A percentile compares a stretch with the other conserved stretches of the same genome.
These are phyloP conservation scores for Parmales sp. DNA, from an alignment of 108 stramenopile species.

Conservation along the genomic window DNA sequence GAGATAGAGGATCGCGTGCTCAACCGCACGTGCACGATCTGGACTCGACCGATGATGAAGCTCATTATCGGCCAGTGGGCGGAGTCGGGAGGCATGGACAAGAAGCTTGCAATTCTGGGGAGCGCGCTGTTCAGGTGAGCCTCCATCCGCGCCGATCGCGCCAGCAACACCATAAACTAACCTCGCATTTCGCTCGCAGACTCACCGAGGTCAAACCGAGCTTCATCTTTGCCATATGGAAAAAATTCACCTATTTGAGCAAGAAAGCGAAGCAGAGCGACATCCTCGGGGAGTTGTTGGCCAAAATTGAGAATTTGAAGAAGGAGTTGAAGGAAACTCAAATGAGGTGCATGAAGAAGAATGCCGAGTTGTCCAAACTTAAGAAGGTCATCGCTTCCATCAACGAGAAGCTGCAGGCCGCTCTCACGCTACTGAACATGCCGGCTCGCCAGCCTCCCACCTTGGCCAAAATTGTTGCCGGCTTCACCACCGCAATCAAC, in stretches of 20 bases:
- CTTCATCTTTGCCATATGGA: neutral
- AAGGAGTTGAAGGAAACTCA: neutral
- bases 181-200: too few species aligned
- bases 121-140: neutral
- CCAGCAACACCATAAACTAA: too few species aligned
- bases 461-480: neutral
- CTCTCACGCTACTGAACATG: neutral
- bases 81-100: neutral
- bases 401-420: neutral
- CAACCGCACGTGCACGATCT: neutral
- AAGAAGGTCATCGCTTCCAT: neutral
- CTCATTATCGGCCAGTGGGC: neutral
- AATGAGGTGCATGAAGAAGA: too few species aligned
- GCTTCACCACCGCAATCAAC: neutral
- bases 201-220: neutral
- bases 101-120: neutral
- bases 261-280: neutral
- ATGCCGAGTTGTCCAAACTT: neutral
- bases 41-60: neutral
- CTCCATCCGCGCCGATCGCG: too few species aligned
- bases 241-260: neutral
- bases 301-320: neutral
- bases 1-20: neutral
- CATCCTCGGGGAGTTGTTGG: neutral
- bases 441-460: slow-evolving; percentile 1